Evolutionary conservation across 2,329 filamentous ascomycete genomes (phyloP).

Genomic region (Talaromyces sp.): DNA sequence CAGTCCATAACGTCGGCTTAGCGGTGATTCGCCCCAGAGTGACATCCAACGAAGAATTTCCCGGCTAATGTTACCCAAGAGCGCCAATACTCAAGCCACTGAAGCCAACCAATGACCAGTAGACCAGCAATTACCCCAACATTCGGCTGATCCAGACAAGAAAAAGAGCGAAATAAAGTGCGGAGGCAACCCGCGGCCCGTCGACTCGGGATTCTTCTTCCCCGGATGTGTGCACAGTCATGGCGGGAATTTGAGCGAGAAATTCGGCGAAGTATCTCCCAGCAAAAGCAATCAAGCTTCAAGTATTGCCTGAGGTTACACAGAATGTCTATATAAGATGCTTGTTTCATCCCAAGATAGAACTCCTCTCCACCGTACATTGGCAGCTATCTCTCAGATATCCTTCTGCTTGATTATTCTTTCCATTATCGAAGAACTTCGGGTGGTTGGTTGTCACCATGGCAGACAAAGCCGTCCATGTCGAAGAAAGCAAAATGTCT

Average conservation of each 20-base stretch:
- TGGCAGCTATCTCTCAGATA: neutral
- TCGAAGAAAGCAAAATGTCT: slow-evolving; percentile 11
- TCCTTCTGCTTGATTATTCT: neutral
- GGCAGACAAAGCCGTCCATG: slow-evolving; percentile 5
- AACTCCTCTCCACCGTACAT: neutral
- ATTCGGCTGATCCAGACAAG: neutral
- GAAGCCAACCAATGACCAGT: neutral
- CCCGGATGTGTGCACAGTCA: neutral
- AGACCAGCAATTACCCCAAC: neutral
- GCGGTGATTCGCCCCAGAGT: neutral
- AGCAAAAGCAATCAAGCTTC: neutral
- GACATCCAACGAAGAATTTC: neutral
- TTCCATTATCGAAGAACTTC: neutral
- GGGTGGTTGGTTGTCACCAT: slow-evolving; percentile 2
- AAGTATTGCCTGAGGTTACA: neutral
- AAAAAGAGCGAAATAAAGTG: slow-evolving; percentile 9
- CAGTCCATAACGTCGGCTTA: neutral
- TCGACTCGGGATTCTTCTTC: neutral
- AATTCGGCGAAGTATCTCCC: slow-evolving; percentile 1
- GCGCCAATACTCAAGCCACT: neutral
- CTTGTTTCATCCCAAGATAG: neutral
- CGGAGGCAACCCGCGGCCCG: neutral
- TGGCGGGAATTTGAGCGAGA: slow-evolving; percentile 8
- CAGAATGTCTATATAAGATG: slow-evolving; percentile 7
- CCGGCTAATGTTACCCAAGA: neutral